Conservation (phyloP, 805 yeast genomes). For the Nakazawaea siamensis region DNA sequence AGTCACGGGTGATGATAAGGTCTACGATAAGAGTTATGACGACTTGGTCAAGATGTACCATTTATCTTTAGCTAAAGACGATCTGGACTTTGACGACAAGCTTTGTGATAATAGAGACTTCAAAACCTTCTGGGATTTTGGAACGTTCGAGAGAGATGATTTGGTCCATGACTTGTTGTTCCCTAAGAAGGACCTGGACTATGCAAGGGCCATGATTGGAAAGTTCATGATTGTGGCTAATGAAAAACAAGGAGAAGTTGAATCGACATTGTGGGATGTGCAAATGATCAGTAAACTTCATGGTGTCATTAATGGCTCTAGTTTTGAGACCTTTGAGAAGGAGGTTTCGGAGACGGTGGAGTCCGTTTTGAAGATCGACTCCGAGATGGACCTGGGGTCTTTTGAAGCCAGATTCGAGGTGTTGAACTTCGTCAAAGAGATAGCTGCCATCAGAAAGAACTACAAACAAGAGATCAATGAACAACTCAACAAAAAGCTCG, state of each 20-base stretch:
- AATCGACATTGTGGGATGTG: too few relatives aligned
- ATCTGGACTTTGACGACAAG: slow-evolving; percentile 22
- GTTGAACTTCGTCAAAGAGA: slow-evolving; percentile 16
- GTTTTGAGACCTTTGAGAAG: not conserved
- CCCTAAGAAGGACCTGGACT: slow-evolving; percentile 17
- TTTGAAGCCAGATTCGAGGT: too few relatives aligned
- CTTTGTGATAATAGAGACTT: slow-evolving; percentile 55
- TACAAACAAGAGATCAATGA: not conserved
- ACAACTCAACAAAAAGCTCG: not conserved
- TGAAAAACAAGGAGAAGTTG: slow-evolving; percentile 19
- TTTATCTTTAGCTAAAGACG: slow-evolving; percentile 17
- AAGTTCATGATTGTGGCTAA: slow-evolving; percentile 32
- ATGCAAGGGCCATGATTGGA: slow-evolving; percentile 28
- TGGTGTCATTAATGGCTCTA: not conserved
- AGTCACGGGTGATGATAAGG: slow-evolving; percentile 18
- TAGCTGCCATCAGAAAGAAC: slow-evolving; percentile 11
- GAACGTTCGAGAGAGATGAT: slow-evolving; percentile 23
- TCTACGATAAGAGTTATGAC: slow-evolving; percentile 13
- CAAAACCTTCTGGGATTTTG: slow-evolving; percentile 44
- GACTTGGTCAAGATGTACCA: slow-evolving; percentile 17
- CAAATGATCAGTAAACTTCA: slow-evolving; percentile 19
- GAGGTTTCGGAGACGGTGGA: not conserved
- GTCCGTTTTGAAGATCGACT: not conserved
- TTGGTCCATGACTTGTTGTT: slow-evolving; percentile 15
- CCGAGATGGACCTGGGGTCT: not conserved